A percentile compares a stretch with the other conserved stretches of the same genome.
Evolutionary conservation across 1,139 yeast genomes (phyloP).

Genomic region (Saccharomyces hybrid): DNA sequence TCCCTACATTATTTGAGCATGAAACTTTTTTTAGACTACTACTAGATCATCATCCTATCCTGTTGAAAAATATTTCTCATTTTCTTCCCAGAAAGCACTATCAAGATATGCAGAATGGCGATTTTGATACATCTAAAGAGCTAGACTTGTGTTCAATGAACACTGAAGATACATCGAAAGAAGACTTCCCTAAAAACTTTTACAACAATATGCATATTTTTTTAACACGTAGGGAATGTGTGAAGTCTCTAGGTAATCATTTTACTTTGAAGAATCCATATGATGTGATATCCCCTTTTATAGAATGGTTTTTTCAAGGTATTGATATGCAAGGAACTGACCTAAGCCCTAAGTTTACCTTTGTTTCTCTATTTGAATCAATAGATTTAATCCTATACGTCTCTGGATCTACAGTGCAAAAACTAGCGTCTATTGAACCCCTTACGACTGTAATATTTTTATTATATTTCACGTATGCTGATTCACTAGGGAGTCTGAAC

Average conservation of each 20-base stretch:
- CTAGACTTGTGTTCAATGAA: not conserved
- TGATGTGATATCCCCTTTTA: conserved; percentile 2
- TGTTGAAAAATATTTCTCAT: conserved; percentile 1
- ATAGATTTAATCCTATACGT: not conserved
- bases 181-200: conserved; percentile 3
- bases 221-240: not conserved
- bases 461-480: conserved; percentile 5
- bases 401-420: not conserved
- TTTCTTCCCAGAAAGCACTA: conserved; percentile 1
- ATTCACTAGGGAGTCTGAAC: conserved; percentile 5
- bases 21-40: conserved; percentile 5
- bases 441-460: conserved; percentile 4
- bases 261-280: conserved; percentile 2
- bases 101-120: not conserved
- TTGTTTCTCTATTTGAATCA: not conserved
- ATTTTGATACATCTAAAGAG: not conserved
- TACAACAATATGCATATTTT: not conserved
- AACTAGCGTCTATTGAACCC: not conserved
- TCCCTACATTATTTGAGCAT: conserved; percentile 8
- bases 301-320: conserved; percentile 2
- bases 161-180: not conserved
- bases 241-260: not conserved
- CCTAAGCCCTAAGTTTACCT: not conserved
- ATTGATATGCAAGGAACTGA: not conserved
- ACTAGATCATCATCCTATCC: conserved; percentile 5